phyloP scores from a whole-genome alignment of 2,329 filamentous ascomycete genomes.

The Verticillium tricorpus region DNA sequence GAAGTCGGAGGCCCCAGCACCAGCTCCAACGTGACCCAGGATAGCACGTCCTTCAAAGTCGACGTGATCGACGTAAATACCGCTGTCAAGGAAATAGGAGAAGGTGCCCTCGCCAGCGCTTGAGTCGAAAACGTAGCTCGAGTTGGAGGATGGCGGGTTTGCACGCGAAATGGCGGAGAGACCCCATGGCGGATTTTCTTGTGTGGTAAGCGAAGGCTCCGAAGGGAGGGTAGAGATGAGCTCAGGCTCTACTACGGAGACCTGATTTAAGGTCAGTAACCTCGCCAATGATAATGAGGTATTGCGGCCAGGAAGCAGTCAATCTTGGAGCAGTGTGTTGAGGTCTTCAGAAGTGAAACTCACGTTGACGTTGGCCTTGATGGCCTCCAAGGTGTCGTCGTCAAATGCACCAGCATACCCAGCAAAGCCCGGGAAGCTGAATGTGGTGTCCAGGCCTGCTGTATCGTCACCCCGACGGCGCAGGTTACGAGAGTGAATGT shows the following conservation, averaged over 20 bases:
- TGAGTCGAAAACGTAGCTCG: slow-evolving; percentile 18
- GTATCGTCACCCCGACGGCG: neutral
- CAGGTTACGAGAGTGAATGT: neutral
- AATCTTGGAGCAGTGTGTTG: neutral
- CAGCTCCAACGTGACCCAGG: slow-evolving; percentile 24
- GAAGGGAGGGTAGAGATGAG: neutral
- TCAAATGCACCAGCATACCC: slow-evolving; percentile 39
- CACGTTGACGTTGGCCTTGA: slow-evolving; percentile 22
- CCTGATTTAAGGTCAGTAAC: neutral
- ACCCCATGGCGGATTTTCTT: slow-evolving; percentile 32
- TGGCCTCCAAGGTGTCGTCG: slow-evolving; percentile 29
- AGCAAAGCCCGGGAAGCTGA: slow-evolving; percentile 14
- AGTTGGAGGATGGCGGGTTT: slow-evolving; percentile 16
- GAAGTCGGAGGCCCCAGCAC: slow-evolving; percentile 18
- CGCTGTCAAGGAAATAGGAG: slow-evolving; percentile 20
- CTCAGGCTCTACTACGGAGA: neutral
- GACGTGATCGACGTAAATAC: slow-evolving; percentile 17
- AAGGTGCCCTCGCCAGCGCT: slow-evolving; percentile 17
- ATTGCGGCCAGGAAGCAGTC: too few relatives aligned
- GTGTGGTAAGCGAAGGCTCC: neutral
- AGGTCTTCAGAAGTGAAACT: neutral
- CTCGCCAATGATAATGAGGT: too few relatives aligned
- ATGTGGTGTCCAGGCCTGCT: slow-evolving; percentile 1
- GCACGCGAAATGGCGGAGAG: slow-evolving; percentile 34
- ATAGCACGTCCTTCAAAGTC: slow-evolving; percentile 39